A percentile compares a stretch with the other conserved stretches of the same genome.
Conservation (phyloP, 1,284 basidiomycete genomes). For the Somion occarium region DNA sequence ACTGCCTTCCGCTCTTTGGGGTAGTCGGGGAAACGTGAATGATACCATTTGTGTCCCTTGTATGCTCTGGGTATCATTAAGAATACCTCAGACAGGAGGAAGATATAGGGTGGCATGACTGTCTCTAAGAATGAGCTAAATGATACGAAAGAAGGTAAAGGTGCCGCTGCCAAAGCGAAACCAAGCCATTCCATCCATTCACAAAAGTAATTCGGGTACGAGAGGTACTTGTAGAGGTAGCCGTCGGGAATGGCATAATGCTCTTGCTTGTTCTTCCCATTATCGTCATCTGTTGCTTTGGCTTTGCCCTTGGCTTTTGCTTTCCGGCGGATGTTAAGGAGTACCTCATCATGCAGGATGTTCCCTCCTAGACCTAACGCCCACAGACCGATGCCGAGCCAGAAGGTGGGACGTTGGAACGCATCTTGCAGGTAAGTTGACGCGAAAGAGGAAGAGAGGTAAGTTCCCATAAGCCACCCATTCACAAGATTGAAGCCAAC, state of each 20-base stretch:
- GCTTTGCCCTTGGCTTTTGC: conserved; percentile 29
- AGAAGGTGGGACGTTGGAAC: conserved; percentile 45
- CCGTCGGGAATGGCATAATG: conserved; percentile 85
- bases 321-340: conserved; percentile 64
- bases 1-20: conserved; percentile 46
- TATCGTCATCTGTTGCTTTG: conserved; percentile 16
- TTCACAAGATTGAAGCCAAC: conserved; percentile 72
- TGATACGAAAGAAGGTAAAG: conserved; percentile 30
- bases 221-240: conserved; percentile 72
- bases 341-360: conserved; percentile 83
- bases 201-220: conserved; percentile 92
- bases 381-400: conserved; percentile 64
- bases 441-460: conserved; percentile 54
- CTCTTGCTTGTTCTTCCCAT: conserved; percentile 24
- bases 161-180: conserved; percentile 65
- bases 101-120: conserved; percentile 64
- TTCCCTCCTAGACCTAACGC: conserved; percentile 72
- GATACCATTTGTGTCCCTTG: conserved; percentile 81
- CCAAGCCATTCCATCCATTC: conserved; percentile 89
- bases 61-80: conserved; percentile 79
- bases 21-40: conserved; percentile 55
- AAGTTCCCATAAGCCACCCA: conserved; percentile 66
- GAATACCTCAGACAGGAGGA: conserved; percentile 65
- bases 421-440: conserved; percentile 35
- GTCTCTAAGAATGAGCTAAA: conserved; percentile 23